Evolutionary conservation across 2,329 filamentous ascomycete species (phyloP).

Genomic region (Fusarium denticulatum): DNA sequence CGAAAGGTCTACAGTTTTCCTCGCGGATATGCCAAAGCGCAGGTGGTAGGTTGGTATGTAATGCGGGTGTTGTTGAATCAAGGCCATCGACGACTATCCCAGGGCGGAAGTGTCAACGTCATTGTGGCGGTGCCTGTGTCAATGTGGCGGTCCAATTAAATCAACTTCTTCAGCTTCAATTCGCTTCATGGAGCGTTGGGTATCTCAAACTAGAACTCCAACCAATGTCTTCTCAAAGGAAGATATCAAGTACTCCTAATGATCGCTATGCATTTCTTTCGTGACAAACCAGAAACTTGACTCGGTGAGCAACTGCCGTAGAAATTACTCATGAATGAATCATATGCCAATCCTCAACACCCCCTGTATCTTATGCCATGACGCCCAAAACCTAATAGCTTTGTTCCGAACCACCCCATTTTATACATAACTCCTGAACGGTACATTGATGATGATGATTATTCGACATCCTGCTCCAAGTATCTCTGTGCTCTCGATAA

Average conservation of each 20-base stretch:
- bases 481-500: constrained; percentile 47
- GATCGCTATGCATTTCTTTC: constrained; percentile 16
- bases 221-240: constrained; percentile 13
- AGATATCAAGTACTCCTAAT: constrained; percentile 6
- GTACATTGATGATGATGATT: background rate
- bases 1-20: background rate
- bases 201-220: constrained; percentile 33
- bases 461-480: constrained; percentile 39
- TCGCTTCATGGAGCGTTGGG: constrained; percentile 21
- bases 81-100: constrained; percentile 18
- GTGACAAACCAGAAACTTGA: background rate
- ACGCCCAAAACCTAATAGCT: constrained; percentile 7
- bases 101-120: constrained; percentile 49
- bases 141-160: constrained; percentile 42
- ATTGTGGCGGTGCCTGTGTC: constrained; percentile 52
- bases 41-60: constrained; percentile 17
- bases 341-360: background rate
- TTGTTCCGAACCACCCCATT: background rate
- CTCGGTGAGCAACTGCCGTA: background rate
- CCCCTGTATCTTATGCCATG: constrained; percentile 1
- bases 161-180: constrained; percentile 7
- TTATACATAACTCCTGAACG: background rate
- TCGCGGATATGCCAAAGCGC: constrained; percentile 16
- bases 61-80: constrained; percentile 7
- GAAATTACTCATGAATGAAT: background rate